These are phyloP conservation scores for Bruguiera gymnorhiza DNA, from an alignment of 345 rosid species.

Conservation along the genomic window DNA sequence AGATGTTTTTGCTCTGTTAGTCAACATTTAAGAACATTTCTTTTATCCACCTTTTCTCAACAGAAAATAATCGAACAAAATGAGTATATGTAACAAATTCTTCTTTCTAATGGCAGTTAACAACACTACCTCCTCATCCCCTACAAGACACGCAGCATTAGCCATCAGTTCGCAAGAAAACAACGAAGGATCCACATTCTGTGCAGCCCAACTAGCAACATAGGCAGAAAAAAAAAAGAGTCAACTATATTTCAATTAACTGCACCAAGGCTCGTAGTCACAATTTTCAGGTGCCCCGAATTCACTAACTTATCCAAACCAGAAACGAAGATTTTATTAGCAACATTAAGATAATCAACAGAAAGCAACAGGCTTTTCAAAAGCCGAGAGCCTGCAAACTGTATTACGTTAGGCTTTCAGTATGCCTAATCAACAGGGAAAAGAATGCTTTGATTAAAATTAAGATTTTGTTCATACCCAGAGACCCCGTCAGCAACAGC, in stretches of 20 bases:
- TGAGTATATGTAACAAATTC: neutral
- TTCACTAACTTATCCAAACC: too few relatives aligned
- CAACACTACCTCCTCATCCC: constrained; percentile 49
- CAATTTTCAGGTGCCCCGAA: neutral
- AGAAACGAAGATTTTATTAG: too few relatives aligned
- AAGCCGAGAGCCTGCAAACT: too few relatives aligned
- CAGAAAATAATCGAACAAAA: neutral
- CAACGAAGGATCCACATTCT: constrained; percentile 82
- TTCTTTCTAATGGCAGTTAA: neutral
- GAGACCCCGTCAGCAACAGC: constrained; percentile 97
- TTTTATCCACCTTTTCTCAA: neutral
- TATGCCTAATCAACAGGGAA: neutral
- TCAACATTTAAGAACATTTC: neutral
- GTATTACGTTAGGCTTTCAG: too few relatives aligned
- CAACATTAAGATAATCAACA: too few relatives aligned
- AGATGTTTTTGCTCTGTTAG: neutral
- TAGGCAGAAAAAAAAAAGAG: neutral
- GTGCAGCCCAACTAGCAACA: constrained; percentile 73
- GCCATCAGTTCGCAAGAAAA: constrained; percentile 73
- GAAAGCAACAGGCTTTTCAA: too few relatives aligned
- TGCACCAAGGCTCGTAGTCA: neutral
- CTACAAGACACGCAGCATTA: constrained; percentile 55
- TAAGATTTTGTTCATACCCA: constrained; percentile 40
- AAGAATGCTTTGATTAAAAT: neutral
- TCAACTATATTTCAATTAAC: neutral